These are phyloP conservation scores for Leavenworthia alabamica DNA, from an alignment of 345 rosid genomes.

Conservation along the genomic window DNA sequence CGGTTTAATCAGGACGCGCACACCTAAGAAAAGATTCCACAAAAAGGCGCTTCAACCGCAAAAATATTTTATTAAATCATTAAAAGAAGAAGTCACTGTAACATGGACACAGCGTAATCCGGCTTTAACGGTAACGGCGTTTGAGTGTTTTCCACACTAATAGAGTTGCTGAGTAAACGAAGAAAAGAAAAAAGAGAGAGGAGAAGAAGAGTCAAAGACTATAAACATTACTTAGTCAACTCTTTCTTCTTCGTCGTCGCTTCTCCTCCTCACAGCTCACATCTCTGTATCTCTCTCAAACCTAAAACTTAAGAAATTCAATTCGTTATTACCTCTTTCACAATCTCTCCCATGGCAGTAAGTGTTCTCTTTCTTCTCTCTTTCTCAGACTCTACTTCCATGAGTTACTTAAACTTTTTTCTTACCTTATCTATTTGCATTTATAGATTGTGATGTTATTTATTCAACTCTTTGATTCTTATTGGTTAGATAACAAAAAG, in stretches of 20 bases:
- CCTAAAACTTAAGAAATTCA: not conserved
- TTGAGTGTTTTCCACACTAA: too few species aligned
- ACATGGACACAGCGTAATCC: too few species aligned
- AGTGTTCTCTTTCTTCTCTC: conserved; percentile 24
- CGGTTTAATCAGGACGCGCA: too few species aligned
- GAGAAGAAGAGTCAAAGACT: conserved; percentile 40
- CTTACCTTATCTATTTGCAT: conserved; percentile 8
- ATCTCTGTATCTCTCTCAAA: conserved; percentile 16
- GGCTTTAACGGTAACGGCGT: too few species aligned
- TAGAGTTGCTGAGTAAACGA: too few species aligned
- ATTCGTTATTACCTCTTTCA: conserved; percentile 9
- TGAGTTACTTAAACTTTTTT: too few species aligned
- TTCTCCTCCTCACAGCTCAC: conserved; percentile 15
- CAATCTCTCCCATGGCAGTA: conserved; percentile 62
- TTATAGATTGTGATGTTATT: not conserved
- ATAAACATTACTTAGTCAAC: conserved; percentile 52
- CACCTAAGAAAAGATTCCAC: too few species aligned
- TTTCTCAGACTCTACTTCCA: not conserved
- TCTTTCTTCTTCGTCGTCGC: conserved; percentile 23
- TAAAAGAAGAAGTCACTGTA: too few species aligned
- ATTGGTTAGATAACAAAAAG: conserved; percentile 3
- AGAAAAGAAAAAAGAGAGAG: too few species aligned
- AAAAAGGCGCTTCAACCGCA: too few species aligned
- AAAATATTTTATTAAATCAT: too few species aligned
- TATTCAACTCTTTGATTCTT: not conserved